Base-by-base conservation (phyloP, 768 basidiomycete species). In the Megacollybia marginata region DNA sequence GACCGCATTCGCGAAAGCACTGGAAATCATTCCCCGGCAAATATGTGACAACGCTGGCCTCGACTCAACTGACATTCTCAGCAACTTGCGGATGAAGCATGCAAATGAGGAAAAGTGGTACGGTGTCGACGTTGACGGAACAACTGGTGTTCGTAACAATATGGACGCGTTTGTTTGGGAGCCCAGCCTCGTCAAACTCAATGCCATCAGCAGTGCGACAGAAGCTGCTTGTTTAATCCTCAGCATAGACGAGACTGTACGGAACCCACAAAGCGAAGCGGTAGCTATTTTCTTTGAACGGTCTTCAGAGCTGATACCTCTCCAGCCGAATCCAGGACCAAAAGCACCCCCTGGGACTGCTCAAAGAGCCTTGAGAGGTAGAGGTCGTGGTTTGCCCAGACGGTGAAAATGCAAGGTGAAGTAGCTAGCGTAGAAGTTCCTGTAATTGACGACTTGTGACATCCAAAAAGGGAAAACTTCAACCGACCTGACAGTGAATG, bases 111-210 rank as follows among this genome's bases (percentile, higher is more conserved):
- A 91, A 48, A 81, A 73, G 50, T 97, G 93, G 93, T 85, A 78
- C 42, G 96, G 96, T 52, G 93, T 98, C 12, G 93, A 96, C 57
- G 92, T 99, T 23, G 94, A 97, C 49, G 88, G 88, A 11, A 68
- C 75, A 4, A 85, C 89, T 28, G 91, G 92, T 16, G 89, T 97
- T 23, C 83, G 91, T 48, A 83, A 99, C 68, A 99, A 98, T 68
- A 85, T 98, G 85, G 91, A 92, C 47, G 88, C 90, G 42, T 99
- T 98, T 61, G 95, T 99, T 8, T 98, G 96, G 95, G 96, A 98
- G 63, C 95, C 96, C 13, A 87, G 87, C 54, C 73, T 98, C 52
- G 90, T 98, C 60, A 99, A 98, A 71, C 69, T 83, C 43, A 99
- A 99, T 61, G 96, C 96, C 19, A 84, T 99, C 60, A 86, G 83